These are phyloP conservation scores for Collybia sp. DNA, from an alignment of 768 basidiomycete species.

Conservation along the genomic window DNA sequence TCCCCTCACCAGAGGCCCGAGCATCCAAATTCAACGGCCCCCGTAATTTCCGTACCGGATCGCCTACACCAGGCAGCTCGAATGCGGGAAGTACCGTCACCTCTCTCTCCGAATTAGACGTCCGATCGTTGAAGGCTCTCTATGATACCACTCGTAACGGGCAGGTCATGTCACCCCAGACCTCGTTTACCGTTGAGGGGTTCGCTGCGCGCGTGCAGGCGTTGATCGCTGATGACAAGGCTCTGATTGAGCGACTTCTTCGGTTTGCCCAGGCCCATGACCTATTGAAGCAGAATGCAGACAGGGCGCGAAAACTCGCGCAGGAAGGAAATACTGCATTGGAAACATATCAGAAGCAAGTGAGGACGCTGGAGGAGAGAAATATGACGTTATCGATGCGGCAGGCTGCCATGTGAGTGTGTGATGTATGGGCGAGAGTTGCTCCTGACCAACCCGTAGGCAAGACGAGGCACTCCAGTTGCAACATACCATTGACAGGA, in stretches of 20 bases:
- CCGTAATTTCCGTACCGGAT: conserved; percentile 45
- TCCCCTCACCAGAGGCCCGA: conserved; percentile 84
- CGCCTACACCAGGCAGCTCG: conserved; percentile 36
- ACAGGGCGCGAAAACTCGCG: conserved; percentile 85
- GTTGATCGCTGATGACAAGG: conserved; percentile 76
- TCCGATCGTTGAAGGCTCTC: conserved; percentile 78
- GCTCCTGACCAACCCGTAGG: conserved; percentile 27
- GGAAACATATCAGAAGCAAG: conserved; percentile 90
- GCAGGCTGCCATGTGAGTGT: conserved; percentile 53
- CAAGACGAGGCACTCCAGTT: conserved; percentile 63
- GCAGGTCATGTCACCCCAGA: conserved; percentile 19
- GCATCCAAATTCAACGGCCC: conserved; percentile 52
- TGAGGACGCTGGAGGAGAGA: conserved; percentile 73
- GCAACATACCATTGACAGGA: conserved; percentile 55
- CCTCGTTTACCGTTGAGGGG: conserved; percentile 68
- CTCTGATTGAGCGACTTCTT: conserved; percentile 78
- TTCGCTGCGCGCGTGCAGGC: conserved; percentile 78
- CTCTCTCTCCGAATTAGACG: conserved; percentile 81
- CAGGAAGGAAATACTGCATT: conserved; percentile 75
- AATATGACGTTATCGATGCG: conserved; percentile 47
- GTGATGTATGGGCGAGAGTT: conserved; percentile 1
- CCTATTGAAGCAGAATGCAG: conserved; percentile 87
- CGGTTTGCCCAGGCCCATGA: conserved; percentile 89
- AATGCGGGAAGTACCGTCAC: conserved; percentile 21
- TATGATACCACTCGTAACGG: conserved; percentile 44